These are phyloP conservation scores for Scedosporium boydii DNA, from an alignment of 2,329 filamentous ascomycete genomes.

Conservation along the genomic window DNA sequence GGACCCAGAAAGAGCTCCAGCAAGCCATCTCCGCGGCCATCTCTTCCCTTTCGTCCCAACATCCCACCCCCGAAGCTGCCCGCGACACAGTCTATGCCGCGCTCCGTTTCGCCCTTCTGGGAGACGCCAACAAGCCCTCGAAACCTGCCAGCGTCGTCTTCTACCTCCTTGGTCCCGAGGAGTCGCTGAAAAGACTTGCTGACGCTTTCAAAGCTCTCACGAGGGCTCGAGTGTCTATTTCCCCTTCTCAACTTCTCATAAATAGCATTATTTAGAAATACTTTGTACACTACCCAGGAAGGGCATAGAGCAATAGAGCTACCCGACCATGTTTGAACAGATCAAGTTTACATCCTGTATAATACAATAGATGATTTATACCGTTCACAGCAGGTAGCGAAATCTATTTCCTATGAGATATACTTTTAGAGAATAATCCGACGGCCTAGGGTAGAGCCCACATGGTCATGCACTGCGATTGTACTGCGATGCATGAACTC, in stretches of 20 bases:
- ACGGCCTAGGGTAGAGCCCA: too few relatives aligned
- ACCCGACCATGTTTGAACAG: neutral
- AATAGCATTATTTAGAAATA: neutral
- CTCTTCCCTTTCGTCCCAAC: neutral
- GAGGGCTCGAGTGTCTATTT: neutral
- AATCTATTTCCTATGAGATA: too few relatives aligned
- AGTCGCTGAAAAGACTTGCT: conserved; percentile 14
- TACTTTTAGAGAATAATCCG: too few relatives aligned
- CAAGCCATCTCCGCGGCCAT: conserved; percentile 14
- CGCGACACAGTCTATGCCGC: conserved; percentile 21
- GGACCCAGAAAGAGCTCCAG: conserved; percentile 12
- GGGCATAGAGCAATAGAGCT: neutral
- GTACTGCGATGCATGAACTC: too few relatives aligned
- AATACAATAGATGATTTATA: neutral
- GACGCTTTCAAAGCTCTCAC: conserved; percentile 5
- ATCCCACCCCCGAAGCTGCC: conserved; percentile 19
- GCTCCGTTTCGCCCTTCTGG: conserved; percentile 9
- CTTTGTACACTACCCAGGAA: neutral
- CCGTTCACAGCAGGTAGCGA: neutral
- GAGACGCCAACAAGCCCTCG: conserved; percentile 7
- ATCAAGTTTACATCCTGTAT: neutral
- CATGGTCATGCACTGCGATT: too few relatives aligned
- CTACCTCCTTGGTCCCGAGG: conserved; percentile 23
- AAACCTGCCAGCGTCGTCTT: conserved; percentile 17
- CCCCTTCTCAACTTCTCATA: neutral